Conservation (phyloP, 2,329 filamentous ascomycete species). For the Fusarium pseudonygamai region DNA sequence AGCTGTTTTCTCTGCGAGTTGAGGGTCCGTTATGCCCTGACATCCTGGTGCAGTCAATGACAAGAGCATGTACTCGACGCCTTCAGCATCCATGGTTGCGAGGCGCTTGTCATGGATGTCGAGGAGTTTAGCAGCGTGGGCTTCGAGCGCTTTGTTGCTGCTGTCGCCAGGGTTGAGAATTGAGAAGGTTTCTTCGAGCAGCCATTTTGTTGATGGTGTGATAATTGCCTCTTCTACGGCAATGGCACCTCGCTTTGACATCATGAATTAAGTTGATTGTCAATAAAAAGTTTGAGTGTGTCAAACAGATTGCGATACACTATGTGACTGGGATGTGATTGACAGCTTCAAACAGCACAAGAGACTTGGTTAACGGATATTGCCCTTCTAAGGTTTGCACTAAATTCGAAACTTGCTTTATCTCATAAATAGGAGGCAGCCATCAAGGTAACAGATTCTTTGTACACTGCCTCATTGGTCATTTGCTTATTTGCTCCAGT, state of each 20-base stretch:
- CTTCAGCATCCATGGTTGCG: background rate
- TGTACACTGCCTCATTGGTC: background rate
- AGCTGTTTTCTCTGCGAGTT: background rate
- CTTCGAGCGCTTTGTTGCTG: background rate
- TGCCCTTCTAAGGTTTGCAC: too few species aligned
- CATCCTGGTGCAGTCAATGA: slow-evolving; percentile 16
- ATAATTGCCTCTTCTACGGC: background rate
- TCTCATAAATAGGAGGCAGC: background rate
- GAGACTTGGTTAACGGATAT: too few species aligned
- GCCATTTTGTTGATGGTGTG: background rate
- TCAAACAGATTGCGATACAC: fast-evolving
- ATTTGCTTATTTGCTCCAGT: background rate
- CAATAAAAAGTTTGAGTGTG: fast-evolving
- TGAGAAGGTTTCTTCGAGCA: background rate
- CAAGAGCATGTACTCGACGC: slow-evolving; percentile 21
- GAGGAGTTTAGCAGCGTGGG: background rate
- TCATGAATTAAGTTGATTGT: fast-evolving
- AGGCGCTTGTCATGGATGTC: slow-evolving; percentile 19
- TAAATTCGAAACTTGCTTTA: background rate
- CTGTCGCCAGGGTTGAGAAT: background rate
- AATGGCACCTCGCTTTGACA: background rate
- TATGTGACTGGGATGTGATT: too few species aligned
- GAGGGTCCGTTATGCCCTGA: background rate
- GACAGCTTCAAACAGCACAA: too few species aligned
- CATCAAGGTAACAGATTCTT: background rate